A percentile compares a stretch with the other conserved stretches of the same genome.
These are phyloP conservation scores for Quercus dentata DNA, from an alignment of 306 rosid genomes.

Conservation along the genomic window DNA sequence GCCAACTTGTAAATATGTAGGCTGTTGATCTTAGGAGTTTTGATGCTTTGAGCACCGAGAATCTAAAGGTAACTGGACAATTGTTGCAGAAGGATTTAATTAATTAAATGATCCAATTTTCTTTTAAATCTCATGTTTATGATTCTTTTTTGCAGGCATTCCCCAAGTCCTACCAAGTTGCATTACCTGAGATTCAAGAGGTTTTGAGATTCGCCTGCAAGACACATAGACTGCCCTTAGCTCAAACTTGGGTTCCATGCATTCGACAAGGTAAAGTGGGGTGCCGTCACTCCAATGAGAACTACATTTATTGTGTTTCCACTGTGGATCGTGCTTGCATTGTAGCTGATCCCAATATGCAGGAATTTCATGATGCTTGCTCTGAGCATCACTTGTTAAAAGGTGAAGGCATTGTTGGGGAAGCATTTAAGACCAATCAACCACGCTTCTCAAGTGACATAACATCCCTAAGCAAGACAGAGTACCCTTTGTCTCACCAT, in stretches of 20 bases:
- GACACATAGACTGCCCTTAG: slow-evolving; percentile 79
- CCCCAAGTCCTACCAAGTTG: slow-evolving; percentile 55
- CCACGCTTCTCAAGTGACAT: slow-evolving; percentile 78
- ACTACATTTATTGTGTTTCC: slow-evolving; percentile 66
- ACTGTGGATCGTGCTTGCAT: slow-evolving; percentile 90
- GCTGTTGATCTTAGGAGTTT: slow-evolving; percentile 79
- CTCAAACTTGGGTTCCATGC: slow-evolving; percentile 91
- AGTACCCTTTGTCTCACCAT: slow-evolving; percentile 88
- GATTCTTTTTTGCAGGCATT: slow-evolving; percentile 44
- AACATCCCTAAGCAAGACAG: slow-evolving; percentile 60
- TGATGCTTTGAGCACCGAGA: slow-evolving; percentile 40
- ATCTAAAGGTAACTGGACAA: slow-evolving; percentile 50
- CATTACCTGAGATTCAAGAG: slow-evolving; percentile 68
- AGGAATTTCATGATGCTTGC: slow-evolving; percentile 85
- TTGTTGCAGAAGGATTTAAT: slow-evolving; percentile 9
- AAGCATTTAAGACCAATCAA: slow-evolving; percentile 78
- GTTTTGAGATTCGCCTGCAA: slow-evolving; percentile 77
- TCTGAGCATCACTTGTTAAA: slow-evolving; percentile 92
- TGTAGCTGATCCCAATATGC: slow-evolving; percentile 51
- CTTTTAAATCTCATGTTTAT: slow-evolving; percentile 4
- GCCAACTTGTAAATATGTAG: slow-evolving; percentile 50
- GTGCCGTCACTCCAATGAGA: slow-evolving; percentile 74
- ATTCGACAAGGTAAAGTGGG: slow-evolving; percentile 77
- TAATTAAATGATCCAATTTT: slow-evolving; percentile 17
- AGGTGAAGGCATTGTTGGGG: slow-evolving; percentile 90